Percentiles rank a stretch among this genome's conserved stretches.
Evolutionary conservation across 2,329 filamentous ascomycete genomes (phyloP).

Genomic region (Fusarium nematophilum): DNA sequence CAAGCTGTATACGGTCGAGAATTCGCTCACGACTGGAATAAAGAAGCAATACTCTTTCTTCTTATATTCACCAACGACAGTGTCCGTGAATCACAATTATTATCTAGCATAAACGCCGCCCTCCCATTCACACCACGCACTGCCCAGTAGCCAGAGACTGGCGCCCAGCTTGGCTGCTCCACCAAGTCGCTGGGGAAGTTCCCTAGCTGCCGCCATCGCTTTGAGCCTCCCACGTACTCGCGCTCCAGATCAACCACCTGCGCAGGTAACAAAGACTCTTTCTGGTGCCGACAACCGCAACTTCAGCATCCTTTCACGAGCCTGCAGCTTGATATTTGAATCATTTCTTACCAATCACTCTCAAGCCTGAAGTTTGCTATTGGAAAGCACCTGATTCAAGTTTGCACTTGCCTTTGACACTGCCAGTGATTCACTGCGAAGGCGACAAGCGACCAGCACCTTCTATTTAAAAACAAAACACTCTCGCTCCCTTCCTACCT

Average conservation of each 20-base stretch:
- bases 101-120: too few species aligned
- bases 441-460: not conserved
- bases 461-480: not conserved
- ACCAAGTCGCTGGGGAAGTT: conserved; percentile 17
- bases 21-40: not conserved
- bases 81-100: too few species aligned
- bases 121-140: too few species aligned
- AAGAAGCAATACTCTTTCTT: not conserved
- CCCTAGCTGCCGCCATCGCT: not conserved
- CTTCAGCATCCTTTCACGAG: not conserved
- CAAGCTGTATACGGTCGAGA: conserved; percentile 14
- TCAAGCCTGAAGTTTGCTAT: too few species aligned
- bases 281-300: not conserved
- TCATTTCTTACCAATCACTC: too few species aligned
- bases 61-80: too few species aligned
- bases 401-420: not conserved
- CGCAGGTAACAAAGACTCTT: not conserved
- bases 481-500: not conserved
- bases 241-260: not conserved
- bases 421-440: not conserved
- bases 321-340: too few species aligned
- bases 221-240: not conserved
- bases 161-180: conserved; percentile 14
- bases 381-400: not conserved
- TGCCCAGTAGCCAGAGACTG: conserved; percentile 1